These are phyloP conservation scores for Psilocybe cyanescens DNA, from an alignment of 768 basidiomycete genomes.

Conservation along the genomic window DNA sequence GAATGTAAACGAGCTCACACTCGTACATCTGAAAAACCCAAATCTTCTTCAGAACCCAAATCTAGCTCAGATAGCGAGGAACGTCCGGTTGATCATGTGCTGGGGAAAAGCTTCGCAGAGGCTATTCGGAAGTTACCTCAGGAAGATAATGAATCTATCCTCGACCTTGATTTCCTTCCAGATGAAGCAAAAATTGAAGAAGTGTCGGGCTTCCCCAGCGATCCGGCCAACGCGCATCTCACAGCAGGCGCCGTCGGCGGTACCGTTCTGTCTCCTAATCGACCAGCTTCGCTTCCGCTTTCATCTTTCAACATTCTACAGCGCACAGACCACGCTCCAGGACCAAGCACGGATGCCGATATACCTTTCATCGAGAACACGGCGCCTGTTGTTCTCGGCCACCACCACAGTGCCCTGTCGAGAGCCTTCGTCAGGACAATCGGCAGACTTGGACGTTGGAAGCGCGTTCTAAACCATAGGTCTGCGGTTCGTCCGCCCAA, in stretches of 20 bases:
- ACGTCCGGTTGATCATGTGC: conserved; percentile 43
- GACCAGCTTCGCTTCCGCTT: conserved; percentile 52
- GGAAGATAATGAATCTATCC: conserved; percentile 66
- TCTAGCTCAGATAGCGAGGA: conserved; percentile 31
- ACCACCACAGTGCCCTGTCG: conserved; percentile 67
- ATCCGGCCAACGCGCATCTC: conserved; percentile 54
- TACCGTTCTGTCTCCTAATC: conserved; percentile 37
- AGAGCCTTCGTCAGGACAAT: conserved; percentile 82
- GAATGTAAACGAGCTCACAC: conserved; percentile 77
- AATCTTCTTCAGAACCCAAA: conserved; percentile 33
- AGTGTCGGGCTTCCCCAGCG: conserved; percentile 38
- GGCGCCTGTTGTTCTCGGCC: conserved; percentile 49
- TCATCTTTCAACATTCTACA: conserved; percentile 67
- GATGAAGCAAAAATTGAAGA: conserved; percentile 45
- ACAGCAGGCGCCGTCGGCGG: conserved; percentile 40
- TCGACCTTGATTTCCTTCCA: conserved; percentile 77
- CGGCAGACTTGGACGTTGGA: conserved; percentile 82
- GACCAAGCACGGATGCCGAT: conserved; percentile 28
- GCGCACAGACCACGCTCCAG: conserved; percentile 53
- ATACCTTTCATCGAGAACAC: conserved; percentile 28
- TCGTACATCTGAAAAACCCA: conserved; percentile 39
- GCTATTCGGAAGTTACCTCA: conserved; percentile 45
- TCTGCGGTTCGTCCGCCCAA: conserved; percentile 27
- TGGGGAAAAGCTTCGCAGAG: conserved; percentile 71
- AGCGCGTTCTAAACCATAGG: conserved; percentile 67